phyloP scores from a whole-genome alignment of 805 yeast species.

The Candida morakotiae region DNA sequence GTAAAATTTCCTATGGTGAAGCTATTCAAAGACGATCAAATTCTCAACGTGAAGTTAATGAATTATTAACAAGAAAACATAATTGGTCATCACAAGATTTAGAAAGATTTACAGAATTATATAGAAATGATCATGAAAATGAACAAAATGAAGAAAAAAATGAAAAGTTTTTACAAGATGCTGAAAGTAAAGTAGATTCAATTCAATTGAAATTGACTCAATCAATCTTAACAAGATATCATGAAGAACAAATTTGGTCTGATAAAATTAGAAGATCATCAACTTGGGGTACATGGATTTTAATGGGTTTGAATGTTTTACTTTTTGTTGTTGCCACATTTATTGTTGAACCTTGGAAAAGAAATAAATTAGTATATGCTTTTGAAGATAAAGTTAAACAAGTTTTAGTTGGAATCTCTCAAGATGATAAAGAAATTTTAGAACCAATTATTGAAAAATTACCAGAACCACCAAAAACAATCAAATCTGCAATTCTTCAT shows the following conservation, averaged over 20 bases:
- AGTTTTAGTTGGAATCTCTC: conserved; percentile 15
- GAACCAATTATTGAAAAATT: conserved; percentile 18
- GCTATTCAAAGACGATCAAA: conserved; percentile 62
- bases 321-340: conserved; percentile 80
- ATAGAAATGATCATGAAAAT: conserved; percentile 74
- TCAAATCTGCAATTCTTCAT: conserved; percentile 9
- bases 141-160: conserved; percentile 56
- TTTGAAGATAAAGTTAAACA: conserved; percentile 77
- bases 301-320: conserved; percentile 82
- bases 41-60: conserved; percentile 84
- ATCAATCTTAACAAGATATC: conserved; percentile 82
- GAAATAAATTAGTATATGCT: conserved; percentile 71
- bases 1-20: conserved; percentile 50
- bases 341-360: conserved; percentile 91
- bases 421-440: conserved; percentile 8
- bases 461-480: neutral
- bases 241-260: conserved; percentile 97
- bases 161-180: conserved; percentile 41
- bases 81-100: conserved; percentile 77
- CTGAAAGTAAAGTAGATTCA: conserved; percentile 65
- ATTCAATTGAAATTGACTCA: conserved; percentile 65
- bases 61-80: conserved; percentile 77
- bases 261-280: conserved; percentile 92
- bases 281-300: conserved; percentile 92
- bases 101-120: conserved; percentile 78